Conservation (phyloP, 352 stramenopile genomes). For the Globisporangium ultimum region DNA sequence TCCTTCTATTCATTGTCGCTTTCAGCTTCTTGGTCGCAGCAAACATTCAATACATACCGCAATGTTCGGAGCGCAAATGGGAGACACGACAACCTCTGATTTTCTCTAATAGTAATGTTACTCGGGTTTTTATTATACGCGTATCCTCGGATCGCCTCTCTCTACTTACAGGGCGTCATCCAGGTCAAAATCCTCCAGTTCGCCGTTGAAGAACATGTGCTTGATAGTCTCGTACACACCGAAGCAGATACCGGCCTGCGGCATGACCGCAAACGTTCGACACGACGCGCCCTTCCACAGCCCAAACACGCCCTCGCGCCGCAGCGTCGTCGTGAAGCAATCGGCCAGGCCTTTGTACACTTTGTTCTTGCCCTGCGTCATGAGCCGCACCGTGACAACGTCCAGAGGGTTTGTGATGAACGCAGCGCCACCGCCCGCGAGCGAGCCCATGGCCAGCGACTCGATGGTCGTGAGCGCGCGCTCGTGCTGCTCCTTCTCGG, state of each 20-base stretch:
- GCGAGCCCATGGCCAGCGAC: constrained; percentile 50
- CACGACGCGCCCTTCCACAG: constrained; percentile 72
- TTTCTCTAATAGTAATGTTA: constrained; percentile 14
- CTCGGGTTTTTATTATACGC: constrained; percentile 13
- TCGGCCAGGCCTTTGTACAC: constrained; percentile 58
- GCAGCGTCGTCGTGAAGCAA: constrained; percentile 56
- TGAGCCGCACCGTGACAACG: constrained; percentile 75
- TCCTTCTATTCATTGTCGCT: too few relatives aligned
- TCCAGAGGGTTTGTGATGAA: constrained; percentile 83
- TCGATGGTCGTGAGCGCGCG: constrained; percentile 44
- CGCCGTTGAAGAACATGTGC: constrained; percentile 57
- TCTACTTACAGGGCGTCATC: constrained; percentile 26
- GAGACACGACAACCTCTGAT: not conserved
- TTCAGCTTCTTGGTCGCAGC: not conserved
- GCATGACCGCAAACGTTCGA: constrained; percentile 74
- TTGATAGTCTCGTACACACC: constrained; percentile 86
- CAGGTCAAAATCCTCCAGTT: constrained; percentile 66
- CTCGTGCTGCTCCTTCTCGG: constrained; percentile 22
- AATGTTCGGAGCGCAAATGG: not conserved
- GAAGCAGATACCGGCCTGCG: constrained; percentile 80
- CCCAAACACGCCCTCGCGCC: constrained; percentile 44
- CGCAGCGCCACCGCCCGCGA: constrained; percentile 57
- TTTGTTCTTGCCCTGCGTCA: constrained; percentile 76
- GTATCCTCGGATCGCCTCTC: not conserved
- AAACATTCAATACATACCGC: constrained; percentile 2